Base-by-base conservation (phyloP, 768 basidiomycete genomes). In the Mycena vitilis region DNA sequence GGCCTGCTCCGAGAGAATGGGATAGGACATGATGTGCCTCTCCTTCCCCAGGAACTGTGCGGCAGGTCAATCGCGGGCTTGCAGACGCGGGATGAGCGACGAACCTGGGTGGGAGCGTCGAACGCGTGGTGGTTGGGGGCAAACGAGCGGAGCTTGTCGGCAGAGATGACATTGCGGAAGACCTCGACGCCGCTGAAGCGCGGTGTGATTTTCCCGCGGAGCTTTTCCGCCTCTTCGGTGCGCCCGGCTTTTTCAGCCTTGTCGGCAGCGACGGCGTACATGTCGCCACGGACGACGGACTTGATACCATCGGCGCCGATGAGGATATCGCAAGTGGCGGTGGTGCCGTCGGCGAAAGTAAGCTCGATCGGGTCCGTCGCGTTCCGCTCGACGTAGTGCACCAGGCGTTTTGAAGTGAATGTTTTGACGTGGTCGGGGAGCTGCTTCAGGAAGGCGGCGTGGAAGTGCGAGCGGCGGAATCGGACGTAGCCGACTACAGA, bases 301-400 rank as follows among this genome's bases (percentile, higher is more conserved):
- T 47, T 44, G 36, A 64, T 47, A 37, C 63, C 63, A 37, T 64
- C 62, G 42, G 62, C 52, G 48, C 62, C 62, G 30, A 63, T 37
- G 44, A 63, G 62, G 34, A 63, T 42, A 56, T 63, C 62, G 34
- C 44, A 42, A 37, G 62, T 56, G 15, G 62, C 62, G 18, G 62
- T 55, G 42, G 53, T 63, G 34, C 62, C 62, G 48, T 63, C 62
- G 30, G 42, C 34, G 25, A 63, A 63, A 42, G 55, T 53, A 20
- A 63, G 45, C 25, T 42, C 48, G 37, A 63, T 63, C 53, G 23
- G 62, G 36, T 42, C 25, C 36, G 53, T 30, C 30, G 30, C 30
- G 30, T 30, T 30, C 30, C 30, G 52, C 36, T 54, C 52, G 18
- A 34, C 37, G 52, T 54, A 54, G 36, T 30, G 36, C 34, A 54